phyloP scores from a whole-genome alignment of 805 yeast species.

The Nakazawaea wickerhamii region DNA sequence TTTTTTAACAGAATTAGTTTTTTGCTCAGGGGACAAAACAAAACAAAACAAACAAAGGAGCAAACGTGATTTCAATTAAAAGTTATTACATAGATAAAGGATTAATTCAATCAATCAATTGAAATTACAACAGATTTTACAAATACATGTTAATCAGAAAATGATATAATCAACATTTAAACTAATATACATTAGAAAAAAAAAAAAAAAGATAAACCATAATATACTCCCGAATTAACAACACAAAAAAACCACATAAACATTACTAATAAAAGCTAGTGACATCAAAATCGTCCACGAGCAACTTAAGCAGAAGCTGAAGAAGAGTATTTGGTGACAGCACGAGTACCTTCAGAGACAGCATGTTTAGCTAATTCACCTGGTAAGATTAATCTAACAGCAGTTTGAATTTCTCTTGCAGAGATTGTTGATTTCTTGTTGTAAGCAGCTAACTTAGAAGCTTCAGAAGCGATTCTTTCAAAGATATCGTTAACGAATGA shows the following conservation, averaged over 20 bases:
- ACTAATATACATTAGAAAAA: too few species aligned
- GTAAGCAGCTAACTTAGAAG: slow-evolving; percentile 97
- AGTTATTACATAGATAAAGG: too few species aligned
- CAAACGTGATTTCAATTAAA: too few species aligned
- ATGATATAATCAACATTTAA: not conserved
- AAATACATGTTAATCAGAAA: too few species aligned
- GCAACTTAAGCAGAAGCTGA: slow-evolving; percentile 32
- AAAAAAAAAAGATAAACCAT: not conserved
- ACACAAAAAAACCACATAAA: not conserved
- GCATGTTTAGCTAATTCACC: slow-evolving; percentile 99
- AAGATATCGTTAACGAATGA: slow-evolving; percentile 96
- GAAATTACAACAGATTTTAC: too few species aligned
- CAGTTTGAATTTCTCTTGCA: slow-evolving; percentile 98
- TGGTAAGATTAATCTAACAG: slow-evolving; percentile 95
- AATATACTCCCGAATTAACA: not conserved
- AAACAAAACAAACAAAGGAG: too few species aligned
- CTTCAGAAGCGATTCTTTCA: slow-evolving; percentile 97
- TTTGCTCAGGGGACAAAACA: too few species aligned
- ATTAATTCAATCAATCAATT: too few species aligned
- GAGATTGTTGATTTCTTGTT: slow-evolving; percentile 97
- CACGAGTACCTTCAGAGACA: slow-evolving; percentile 97
- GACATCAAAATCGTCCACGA: not conserved
- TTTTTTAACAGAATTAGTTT: too few species aligned
- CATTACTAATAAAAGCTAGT: not conserved
- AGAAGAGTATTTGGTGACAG: slow-evolving; percentile 94